Percentiles rank a stretch among this genome's conserved stretches.
Conservation (phyloP, 176 grass and related monocot species). For the Hyparrhenia diplandra region DNA sequence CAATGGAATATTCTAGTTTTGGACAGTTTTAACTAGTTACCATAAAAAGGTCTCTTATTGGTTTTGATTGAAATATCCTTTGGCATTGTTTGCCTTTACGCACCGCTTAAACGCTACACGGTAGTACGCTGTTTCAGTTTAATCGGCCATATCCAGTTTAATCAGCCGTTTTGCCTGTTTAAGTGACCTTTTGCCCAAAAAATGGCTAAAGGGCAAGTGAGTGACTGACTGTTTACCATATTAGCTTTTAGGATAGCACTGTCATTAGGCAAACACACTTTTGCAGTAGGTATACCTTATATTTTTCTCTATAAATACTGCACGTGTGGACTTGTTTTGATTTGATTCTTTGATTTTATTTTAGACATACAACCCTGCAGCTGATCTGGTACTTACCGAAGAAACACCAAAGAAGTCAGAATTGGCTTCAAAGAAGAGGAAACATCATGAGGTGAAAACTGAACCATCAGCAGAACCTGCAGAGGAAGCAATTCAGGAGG, state of each 20-base stretch:
- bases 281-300: neutral
- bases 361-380: conserved; percentile 78
- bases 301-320: neutral
- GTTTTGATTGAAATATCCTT: neutral
- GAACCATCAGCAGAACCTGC: neutral
- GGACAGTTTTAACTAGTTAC: neutral
- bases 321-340: neutral
- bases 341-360: conserved; percentile 9
- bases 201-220: neutral
- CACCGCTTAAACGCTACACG: too few species aligned
- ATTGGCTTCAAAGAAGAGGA: conserved; percentile 53
- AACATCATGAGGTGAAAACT: conserved; percentile 28
- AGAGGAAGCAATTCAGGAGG: conserved; percentile 17
- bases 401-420: conserved; percentile 40
- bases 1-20: neutral
- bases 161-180: too few species aligned
- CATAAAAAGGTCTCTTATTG: neutral
- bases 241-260: neutral
- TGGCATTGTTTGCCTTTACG: too few species aligned
- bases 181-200: too few species aligned
- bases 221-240: too few species aligned
- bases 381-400: conserved; percentile 60
- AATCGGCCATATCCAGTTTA: too few species aligned
- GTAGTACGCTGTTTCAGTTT: too few species aligned
- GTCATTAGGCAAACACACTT: neutral